Base-by-base conservation (phyloP, 371 early-diverging fungal genomes). In the Mortierella sp. region DNA sequence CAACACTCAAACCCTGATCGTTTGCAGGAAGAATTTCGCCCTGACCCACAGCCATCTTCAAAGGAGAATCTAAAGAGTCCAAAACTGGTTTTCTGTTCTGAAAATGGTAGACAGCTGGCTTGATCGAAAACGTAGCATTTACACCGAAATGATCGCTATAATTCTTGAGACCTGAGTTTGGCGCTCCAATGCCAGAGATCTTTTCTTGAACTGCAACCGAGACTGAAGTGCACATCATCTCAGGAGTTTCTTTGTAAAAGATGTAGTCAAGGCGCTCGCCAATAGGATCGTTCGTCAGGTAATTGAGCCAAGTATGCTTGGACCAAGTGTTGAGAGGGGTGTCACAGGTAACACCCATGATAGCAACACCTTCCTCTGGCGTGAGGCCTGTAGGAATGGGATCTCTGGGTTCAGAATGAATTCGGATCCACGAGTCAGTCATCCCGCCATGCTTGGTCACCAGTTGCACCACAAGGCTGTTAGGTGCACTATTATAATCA, bases 71-170 rank as follows among this genome's bases (percentile, higher is more conserved):
- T 19, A 64, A 61, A 12, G 40, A 19, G 1, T 55, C 10, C 31
- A 57, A 28, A 0, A 34, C 37, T 7, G 55, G 43, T 5, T 23
- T 49, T 35, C 72, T 29, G 61, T 71, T 68, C 55, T 71, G 71
- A 47, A 71, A 76, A 47, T 76, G 77, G 34, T 68, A 76, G 4
- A 68, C 68, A 2, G 77, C 77, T 26, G 77, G 77, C 37, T 60
- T 56, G 40, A 76, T 40, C 31, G 58, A 1, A 47, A 91, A 91
- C 19, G 62, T 78, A 0, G 90, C 87, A 63, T 86, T 83, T 0
- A 89, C 90, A 26, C 85, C 91, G 63, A 88, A 90, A 65, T 90
- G 91, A 61, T 90, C 91, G 10, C 89, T 88, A 57, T 84, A 89
- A 58, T 86, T 87, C 82, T 81, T 80, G 34, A 56, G 28, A 22